Evolutionary conservation across 768 basidiomycete genomes (phyloP).

Genomic region (Sarcomyxa edulis): DNA sequence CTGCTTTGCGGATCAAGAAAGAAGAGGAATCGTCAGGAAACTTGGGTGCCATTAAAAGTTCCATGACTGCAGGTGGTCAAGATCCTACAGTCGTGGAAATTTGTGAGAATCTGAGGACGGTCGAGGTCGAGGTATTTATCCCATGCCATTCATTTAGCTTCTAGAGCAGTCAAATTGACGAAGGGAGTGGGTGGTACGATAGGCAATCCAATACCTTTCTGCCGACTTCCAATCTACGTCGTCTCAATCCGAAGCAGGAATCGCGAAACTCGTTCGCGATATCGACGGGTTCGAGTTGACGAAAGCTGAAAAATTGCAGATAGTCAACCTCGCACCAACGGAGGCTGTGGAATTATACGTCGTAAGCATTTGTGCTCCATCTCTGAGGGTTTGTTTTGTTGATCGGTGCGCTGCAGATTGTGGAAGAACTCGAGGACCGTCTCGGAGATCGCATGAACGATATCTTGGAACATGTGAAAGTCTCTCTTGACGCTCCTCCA

Average conservation of each 20-base stretch:
- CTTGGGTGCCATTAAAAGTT: slow-evolving; percentile 4
- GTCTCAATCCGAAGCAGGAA: slow-evolving; percentile 58
- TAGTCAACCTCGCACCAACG: slow-evolving; percentile 86
- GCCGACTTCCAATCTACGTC: slow-evolving; percentile 67
- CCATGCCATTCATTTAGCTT: not conserved
- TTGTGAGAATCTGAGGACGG: slow-evolving; percentile 76
- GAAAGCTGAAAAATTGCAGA: slow-evolving; percentile 87
- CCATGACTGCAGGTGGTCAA: slow-evolving; percentile 17
- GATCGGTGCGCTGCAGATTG: slow-evolving; percentile 48
- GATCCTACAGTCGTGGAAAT: slow-evolving; percentile 46
- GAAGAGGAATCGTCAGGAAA: slow-evolving; percentile 54
- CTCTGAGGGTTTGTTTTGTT: not conserved
- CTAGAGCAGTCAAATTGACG: not conserved
- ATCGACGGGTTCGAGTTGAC: slow-evolving; percentile 72
- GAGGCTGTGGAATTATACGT: slow-evolving; percentile 84
- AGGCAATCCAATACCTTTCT: slow-evolving; percentile 86
- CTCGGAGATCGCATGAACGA: slow-evolving; percentile 66
- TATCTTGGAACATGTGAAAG: slow-evolving; percentile 53
- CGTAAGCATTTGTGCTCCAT: slow-evolving; percentile 40
- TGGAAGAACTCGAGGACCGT: slow-evolving; percentile 88
- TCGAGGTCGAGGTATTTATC: slow-evolving; percentile 77
- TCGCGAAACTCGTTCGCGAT: slow-evolving; percentile 59
- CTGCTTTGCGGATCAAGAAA: slow-evolving; percentile 70
- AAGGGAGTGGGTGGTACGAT: slow-evolving; percentile 7
- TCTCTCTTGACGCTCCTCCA: slow-evolving; percentile 22